These are phyloP conservation scores for Cladosporium colombiae DNA, from an alignment of 2,329 filamentous ascomycete species.

Conservation along the genomic window DNA sequence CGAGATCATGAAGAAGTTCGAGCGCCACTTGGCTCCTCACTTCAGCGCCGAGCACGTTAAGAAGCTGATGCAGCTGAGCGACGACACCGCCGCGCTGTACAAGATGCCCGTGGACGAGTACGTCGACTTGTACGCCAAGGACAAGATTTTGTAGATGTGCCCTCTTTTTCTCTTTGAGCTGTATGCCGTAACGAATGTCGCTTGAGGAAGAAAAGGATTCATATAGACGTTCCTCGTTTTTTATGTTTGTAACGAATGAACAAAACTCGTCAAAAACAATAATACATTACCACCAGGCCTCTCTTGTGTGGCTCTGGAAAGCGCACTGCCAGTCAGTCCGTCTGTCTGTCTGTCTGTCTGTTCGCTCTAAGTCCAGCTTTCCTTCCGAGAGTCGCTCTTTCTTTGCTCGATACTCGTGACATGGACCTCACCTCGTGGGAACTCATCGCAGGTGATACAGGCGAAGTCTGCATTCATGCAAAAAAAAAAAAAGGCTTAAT, in stretches of 20 bases:
- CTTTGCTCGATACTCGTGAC: background rate
- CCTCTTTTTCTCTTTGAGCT: too few species aligned
- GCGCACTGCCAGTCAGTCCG: background rate
- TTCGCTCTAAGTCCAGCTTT: too few species aligned
- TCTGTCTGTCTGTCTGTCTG: too few species aligned
- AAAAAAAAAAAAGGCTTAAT: background rate
- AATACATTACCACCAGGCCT: too few species aligned
- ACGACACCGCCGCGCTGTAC: slow-evolving; percentile 74
- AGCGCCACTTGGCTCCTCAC: slow-evolving; percentile 85
- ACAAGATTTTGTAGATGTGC: slow-evolving; percentile 36
- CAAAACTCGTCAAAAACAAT: background rate
- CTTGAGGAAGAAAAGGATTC: background rate
- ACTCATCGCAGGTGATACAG: background rate
- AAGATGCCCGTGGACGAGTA: slow-evolving; percentile 86
- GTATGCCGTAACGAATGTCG: too few species aligned
- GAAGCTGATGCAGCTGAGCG: slow-evolving; percentile 77
- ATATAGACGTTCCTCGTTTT: background rate
- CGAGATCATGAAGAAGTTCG: slow-evolving; percentile 92
- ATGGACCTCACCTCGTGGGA: background rate
- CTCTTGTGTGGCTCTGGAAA: background rate
- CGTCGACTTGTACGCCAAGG: slow-evolving; percentile 77
- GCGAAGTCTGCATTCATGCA: background rate
- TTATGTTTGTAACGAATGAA: background rate
- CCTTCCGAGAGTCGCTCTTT: too few species aligned
- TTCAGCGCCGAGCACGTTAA: slow-evolving; percentile 75